A percentile compares a stretch with the other conserved stretches of the same genome.
Evolutionary conservation across 257 asterid genomes (phyloP).

Genomic region (Vinca minor): DNA sequence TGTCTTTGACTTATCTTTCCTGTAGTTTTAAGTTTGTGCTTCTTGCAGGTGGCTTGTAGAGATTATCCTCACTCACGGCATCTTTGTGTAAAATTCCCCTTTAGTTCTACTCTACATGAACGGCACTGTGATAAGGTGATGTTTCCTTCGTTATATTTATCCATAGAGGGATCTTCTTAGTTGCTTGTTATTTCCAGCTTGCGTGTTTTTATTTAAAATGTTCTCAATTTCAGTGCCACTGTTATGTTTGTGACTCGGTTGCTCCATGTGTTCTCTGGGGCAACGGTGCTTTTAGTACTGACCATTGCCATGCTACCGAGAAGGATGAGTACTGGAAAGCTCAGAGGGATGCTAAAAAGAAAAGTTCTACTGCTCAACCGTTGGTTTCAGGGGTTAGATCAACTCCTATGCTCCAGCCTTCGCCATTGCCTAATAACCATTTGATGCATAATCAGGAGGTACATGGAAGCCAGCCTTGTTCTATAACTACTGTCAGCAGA

Average conservation of each 20-base stretch:
- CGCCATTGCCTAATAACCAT: constrained; percentile 16
- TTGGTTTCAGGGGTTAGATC: constrained; percentile 13
- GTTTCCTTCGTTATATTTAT: constrained; percentile 5
- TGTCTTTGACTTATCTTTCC: constrained; percentile 8
- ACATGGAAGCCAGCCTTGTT: constrained; percentile 25
- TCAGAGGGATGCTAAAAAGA: constrained; percentile 44
- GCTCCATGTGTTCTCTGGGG: constrained; percentile 89
- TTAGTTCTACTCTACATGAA: constrained; percentile 56
- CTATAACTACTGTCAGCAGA: constrained; percentile 18
- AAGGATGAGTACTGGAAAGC: constrained; percentile 59
- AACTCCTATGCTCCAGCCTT: constrained; percentile 19
- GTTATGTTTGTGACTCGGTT: constrained; percentile 76
- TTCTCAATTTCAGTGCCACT: constrained; percentile 75
- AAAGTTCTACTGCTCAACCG: constrained; percentile 17
- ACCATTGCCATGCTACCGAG: constrained; percentile 90
- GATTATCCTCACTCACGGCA: constrained; percentile 93
- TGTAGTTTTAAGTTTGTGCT: constrained; percentile 9
- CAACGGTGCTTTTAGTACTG: constrained; percentile 31
- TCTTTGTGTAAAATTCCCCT: constrained; percentile 61
- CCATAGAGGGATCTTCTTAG: not conserved
- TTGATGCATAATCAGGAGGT: constrained; percentile 23
- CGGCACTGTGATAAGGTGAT: constrained; percentile 61
- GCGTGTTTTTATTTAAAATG: constrained; percentile 14
- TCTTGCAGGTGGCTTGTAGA: constrained; percentile 73
- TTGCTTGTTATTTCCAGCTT: constrained; percentile 11